Conservation (phyloP, 129 eudicot genomes). For the Lonicera japonica region DNA sequence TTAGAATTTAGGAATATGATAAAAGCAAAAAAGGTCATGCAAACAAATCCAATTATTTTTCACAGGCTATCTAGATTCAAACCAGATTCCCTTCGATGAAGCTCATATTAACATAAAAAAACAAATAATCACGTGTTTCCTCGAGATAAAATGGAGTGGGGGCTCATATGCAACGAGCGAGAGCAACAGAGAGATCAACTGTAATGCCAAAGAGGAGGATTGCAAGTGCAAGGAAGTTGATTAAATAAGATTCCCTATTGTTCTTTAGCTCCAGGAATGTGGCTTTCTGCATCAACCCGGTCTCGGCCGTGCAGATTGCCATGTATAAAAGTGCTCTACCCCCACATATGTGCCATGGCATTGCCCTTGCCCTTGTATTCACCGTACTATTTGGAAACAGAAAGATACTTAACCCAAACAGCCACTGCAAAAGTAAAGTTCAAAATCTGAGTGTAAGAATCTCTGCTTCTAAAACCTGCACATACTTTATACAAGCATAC, state of each 20-base stretch:
- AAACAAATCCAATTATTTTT: too few species aligned
- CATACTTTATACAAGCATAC: too few species aligned
- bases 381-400: constrained; percentile 35
- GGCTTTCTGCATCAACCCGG: constrained; percentile 73
- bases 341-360: constrained; percentile 64
- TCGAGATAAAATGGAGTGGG: too few species aligned
- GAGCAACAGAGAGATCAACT: constrained; percentile 72
- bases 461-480: too few species aligned
- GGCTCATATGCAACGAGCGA: constrained; percentile 44
- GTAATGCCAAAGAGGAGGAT: constrained; percentile 83
- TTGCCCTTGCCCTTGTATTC: constrained; percentile 30
- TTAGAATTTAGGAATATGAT: too few species aligned
- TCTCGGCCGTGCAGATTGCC: constrained; percentile 78
- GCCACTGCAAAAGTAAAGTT: constrained; percentile 39
- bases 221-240: constrained; percentile 60
- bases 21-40: too few species aligned
- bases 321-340: constrained; percentile 72
- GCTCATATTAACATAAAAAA: too few species aligned
- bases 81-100: too few species aligned
- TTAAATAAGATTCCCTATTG: constrained; percentile 41
- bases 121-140: not conserved
- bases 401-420: constrained; percentile 55
- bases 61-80: too few species aligned
- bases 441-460: too few species aligned
- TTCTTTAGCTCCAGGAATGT: constrained; percentile 37